Evolutionary conservation across 2,329 filamentous ascomycete genomes (phyloP).

Genomic region (Aureobasidium sp.): DNA sequence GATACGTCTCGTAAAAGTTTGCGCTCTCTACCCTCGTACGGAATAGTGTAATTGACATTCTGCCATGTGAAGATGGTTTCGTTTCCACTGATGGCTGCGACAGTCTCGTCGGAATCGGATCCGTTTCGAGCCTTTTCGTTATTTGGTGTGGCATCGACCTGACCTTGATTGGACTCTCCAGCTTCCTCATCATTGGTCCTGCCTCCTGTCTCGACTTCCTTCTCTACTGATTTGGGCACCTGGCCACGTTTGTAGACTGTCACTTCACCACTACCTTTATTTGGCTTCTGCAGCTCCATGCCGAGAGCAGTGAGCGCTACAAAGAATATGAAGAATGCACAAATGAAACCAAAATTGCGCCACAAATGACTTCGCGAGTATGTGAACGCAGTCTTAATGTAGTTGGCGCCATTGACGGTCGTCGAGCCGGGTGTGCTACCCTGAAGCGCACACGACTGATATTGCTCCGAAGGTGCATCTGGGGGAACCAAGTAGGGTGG

Average conservation of each 20-base stretch:
- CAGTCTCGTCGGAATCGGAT: slow-evolving; percentile 38
- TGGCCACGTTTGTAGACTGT: slow-evolving; percentile 34
- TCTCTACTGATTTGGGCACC: slow-evolving; percentile 26
- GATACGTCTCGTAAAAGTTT: slow-evolving; percentile 40
- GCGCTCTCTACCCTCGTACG: slow-evolving; percentile 39
- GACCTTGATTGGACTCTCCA: slow-evolving; percentile 20
- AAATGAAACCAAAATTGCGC: slow-evolving; percentile 77
- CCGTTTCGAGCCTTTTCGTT: slow-evolving; percentile 19
- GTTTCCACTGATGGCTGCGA: slow-evolving; percentile 33
- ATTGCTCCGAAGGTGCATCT: slow-evolving; percentile 60
- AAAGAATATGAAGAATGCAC: slow-evolving; percentile 69
- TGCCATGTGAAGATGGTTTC: slow-evolving; percentile 50
- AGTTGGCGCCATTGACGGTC: slow-evolving; percentile 57
- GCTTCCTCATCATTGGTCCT: slow-evolving; percentile 46
- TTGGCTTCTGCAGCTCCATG: slow-evolving; percentile 43
- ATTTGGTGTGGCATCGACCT: neutral
- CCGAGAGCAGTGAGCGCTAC: slow-evolving; percentile 59
- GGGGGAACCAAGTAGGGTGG: slow-evolving; percentile 61
- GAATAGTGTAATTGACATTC: slow-evolving; percentile 44
- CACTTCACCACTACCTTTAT: slow-evolving; percentile 52
- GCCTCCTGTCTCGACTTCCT: slow-evolving; percentile 35
- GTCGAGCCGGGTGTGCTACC: slow-evolving; percentile 61
- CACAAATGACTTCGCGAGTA: slow-evolving; percentile 64
- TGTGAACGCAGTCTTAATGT: slow-evolving; percentile 61
- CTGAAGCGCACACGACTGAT: slow-evolving; percentile 75